Conservation (phyloP, 2,329 filamentous ascomycete species). For the Diaporthe amygdali region DNA sequence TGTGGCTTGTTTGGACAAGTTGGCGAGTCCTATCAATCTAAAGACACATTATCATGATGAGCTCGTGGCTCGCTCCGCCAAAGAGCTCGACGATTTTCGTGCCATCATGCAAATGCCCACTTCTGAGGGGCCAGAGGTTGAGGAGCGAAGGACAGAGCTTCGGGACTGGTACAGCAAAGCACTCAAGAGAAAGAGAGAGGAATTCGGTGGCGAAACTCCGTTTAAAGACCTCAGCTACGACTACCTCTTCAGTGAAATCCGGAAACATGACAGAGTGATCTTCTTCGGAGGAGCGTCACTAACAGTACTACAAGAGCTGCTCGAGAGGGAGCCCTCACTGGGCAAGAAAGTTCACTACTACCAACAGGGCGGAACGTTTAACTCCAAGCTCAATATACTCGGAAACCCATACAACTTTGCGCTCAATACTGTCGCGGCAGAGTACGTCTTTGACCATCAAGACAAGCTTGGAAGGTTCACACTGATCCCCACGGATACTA, state of each 20-base stretch:
- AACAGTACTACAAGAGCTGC: constrained; percentile 21
- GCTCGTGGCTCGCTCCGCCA: constrained; percentile 19
- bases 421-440: constrained; percentile 19
- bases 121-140: not conserved
- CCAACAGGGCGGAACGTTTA: constrained; percentile 25
- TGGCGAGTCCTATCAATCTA: constrained; percentile 23
- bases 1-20: not conserved
- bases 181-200: constrained; percentile 16
- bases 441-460: constrained; percentile 15
- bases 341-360: constrained; percentile 18
- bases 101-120: constrained; percentile 2
- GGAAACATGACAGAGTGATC: constrained; percentile 12
- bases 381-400: constrained; percentile 24
- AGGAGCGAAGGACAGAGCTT: not conserved
- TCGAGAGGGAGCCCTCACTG: constrained; percentile 6
- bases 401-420: constrained; percentile 27
- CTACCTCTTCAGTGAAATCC: constrained; percentile 15
- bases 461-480: constrained; percentile 16
- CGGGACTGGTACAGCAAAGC: constrained; percentile 19
- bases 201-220: constrained; percentile 12
- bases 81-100: constrained; percentile 15
- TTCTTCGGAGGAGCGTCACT: constrained; percentile 24
- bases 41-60: constrained; percentile 26
- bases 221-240: constrained; percentile 2
- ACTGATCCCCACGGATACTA: constrained; percentile 24